Evolutionary conservation across 2,329 filamentous ascomycete species (phyloP), one percentile per base, ranked within the genome.

Genomic region (Diaporthe destruens): DNA sequence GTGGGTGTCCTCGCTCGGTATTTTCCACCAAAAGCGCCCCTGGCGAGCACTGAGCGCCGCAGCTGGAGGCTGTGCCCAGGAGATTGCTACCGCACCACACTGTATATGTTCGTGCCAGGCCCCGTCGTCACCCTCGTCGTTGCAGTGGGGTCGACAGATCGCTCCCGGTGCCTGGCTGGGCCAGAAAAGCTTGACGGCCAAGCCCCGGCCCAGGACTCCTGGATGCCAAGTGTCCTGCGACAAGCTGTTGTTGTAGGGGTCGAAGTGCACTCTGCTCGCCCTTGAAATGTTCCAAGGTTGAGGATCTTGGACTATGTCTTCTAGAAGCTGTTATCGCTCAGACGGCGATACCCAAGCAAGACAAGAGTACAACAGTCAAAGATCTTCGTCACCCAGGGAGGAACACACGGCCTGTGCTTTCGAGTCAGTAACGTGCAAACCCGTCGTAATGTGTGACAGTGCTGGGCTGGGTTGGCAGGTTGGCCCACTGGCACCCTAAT

Each of bases 171-270:
- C 5, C 42, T 44, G 23, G 34, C 25, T 53, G 32, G 61, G 59
- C 44, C 20, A 56, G 61, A 57, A 73, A 73, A 68, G 72, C 72
- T 73, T 73, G 69, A 71, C 61, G n/a, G 34, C 59, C 29, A 49
- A 68, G 69, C 44, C 54, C 68, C 71, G 59, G 57, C 55, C 32
- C 68, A 23, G 36, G 36, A 9, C 39, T 61, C 36, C 51, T 47
- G 7, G 34, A 6, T 32, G 25, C n/a, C 36, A 56, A 71, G 44
- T 55, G 29, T 34, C 29, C 55, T 71, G 54, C 53, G 59, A 67
- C 72, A 51, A 20, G 47, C 68, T 36, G 14, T 23, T 36, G 14
- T 23, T n/a, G n/a, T 47, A 54, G 59, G 53, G 42, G 42, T 39
- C 23, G 61, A 53, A 34, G 44, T 53, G 61, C 61, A 39, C 32